Percentiles rank a stretch among this genome's conserved stretches.
Conservation (phyloP, 306 rosid genomes). For the Glycine soja region DNA sequence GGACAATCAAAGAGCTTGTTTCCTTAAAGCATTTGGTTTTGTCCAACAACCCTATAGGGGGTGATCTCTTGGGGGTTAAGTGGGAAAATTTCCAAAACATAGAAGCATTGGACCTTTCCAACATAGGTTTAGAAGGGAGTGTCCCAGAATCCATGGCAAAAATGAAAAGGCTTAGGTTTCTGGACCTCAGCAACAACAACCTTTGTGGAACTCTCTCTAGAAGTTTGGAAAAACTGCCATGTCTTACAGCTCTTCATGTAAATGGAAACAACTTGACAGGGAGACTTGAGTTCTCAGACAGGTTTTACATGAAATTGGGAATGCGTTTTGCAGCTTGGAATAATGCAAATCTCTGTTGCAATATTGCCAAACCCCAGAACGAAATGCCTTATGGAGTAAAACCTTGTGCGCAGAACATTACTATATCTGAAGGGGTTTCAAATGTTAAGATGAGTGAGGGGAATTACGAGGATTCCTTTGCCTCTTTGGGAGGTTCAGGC, state of each 20-base stretch:
- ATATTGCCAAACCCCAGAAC: not conserved
- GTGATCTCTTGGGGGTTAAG: slow-evolving; percentile 44
- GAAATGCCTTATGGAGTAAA: slow-evolving; percentile 50
- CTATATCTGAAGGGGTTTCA: slow-evolving; percentile 37
- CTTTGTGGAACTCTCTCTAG: slow-evolving; percentile 53
- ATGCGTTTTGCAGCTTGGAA: slow-evolving; percentile 64
- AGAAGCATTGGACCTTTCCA: slow-evolving; percentile 59
- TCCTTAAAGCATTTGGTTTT: slow-evolving; percentile 55
- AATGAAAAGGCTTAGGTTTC: slow-evolving; percentile 55
- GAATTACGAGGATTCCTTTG: slow-evolving; percentile 34
- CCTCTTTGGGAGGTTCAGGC: slow-evolving; percentile 44
- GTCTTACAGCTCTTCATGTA: slow-evolving; percentile 55
- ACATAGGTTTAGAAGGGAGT: slow-evolving; percentile 50
- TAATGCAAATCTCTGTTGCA: slow-evolving; percentile 58
- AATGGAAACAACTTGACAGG: slow-evolving; percentile 62
- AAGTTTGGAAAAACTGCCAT: slow-evolving; percentile 51
- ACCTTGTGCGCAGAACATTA: slow-evolving; percentile 49
- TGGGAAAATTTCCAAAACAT: slow-evolving; percentile 51
- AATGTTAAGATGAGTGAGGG: slow-evolving; percentile 39
- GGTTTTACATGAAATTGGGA: slow-evolving; percentile 58
- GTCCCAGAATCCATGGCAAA: slow-evolving; percentile 56
- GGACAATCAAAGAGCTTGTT: slow-evolving; percentile 47
- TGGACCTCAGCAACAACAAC: slow-evolving; percentile 55
- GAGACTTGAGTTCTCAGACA: slow-evolving; percentile 55
- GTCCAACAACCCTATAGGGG: slow-evolving; percentile 60